phyloP scores from a whole-genome alignment of 108 stramenopile genomes.

The Halocafeteria seosinensis region DNA sequence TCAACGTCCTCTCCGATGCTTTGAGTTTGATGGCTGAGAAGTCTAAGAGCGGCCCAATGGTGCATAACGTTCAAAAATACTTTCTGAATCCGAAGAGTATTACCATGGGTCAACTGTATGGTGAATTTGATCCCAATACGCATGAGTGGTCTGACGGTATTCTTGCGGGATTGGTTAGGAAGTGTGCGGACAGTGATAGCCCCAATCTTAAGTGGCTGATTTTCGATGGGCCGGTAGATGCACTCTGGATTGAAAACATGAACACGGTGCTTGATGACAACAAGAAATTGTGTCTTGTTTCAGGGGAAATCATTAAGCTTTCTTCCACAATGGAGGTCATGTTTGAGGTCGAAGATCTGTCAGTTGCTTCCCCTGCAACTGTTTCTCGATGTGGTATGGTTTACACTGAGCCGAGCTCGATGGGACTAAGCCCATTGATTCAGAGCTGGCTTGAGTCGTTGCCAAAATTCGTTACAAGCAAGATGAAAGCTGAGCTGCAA shows the following conservation, averaged over 20 bases:
- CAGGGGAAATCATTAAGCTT: slow-evolving; percentile 51
- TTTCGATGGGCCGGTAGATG: slow-evolving; percentile 52
- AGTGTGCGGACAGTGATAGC: slow-evolving; percentile 30
- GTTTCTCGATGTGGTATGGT: slow-evolving; percentile 51
- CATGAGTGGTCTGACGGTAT: slow-evolving; percentile 53
- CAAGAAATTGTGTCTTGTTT: slow-evolving; percentile 51
- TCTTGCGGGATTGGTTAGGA: slow-evolving; percentile 43
- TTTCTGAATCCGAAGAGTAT: slow-evolving; percentile 40
- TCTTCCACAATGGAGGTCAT: slow-evolving; percentile 46
- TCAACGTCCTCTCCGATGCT: slow-evolving; percentile 38
- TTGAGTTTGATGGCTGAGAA: slow-evolving; percentile 15
- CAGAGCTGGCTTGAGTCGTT: slow-evolving; percentile 30
- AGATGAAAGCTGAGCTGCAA: neutral
- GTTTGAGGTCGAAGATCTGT: slow-evolving; percentile 50
- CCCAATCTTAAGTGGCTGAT: slow-evolving; percentile 50
- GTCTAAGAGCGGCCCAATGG: slow-evolving; percentile 22
- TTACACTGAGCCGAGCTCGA: slow-evolving; percentile 47
- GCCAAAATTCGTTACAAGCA: slow-evolving; percentile 8
- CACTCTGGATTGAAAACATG: slow-evolving; percentile 62
- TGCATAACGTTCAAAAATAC: slow-evolving; percentile 40
- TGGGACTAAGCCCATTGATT: slow-evolving; percentile 37
- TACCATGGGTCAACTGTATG: slow-evolving; percentile 50
- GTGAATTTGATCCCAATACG: slow-evolving; percentile 47
- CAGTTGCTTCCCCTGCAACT: slow-evolving; percentile 48
- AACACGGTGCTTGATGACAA: slow-evolving; percentile 57